Evolutionary conservation across 176 grass and related monocot species (phyloP).

Genomic region (Phoenix roebelenii): DNA sequence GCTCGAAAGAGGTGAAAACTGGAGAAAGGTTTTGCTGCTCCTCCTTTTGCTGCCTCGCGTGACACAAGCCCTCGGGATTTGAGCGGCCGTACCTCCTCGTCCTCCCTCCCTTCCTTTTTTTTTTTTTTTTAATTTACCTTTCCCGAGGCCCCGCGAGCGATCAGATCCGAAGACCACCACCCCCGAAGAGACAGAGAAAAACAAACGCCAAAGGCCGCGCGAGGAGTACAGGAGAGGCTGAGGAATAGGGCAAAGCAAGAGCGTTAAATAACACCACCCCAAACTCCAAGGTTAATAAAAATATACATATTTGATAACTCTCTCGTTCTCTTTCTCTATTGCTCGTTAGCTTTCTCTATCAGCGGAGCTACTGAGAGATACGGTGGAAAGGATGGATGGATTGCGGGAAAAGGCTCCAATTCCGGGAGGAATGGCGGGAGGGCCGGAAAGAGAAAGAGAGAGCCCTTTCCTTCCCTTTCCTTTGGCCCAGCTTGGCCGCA

Average conservation of each 20-base stretch:
- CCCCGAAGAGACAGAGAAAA: too few species aligned
- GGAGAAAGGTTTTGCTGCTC: constrained; percentile 6
- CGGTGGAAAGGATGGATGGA: constrained; percentile 16
- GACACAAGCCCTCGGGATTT: constrained; percentile 28
- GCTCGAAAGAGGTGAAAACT: not conserved
- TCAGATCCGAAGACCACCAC: not conserved
- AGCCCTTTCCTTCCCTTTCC: not conserved
- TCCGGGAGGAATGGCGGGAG: not conserved
- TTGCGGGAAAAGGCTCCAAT: constrained; percentile 3
- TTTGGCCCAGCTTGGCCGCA: constrained; percentile 2
- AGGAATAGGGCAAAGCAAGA: constrained; percentile 9
- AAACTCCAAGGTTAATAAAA: too few species aligned
- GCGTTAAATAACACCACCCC: constrained; percentile 18
- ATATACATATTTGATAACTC: too few species aligned
- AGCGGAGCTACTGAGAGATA: constrained; percentile 11
- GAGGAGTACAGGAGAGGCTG: too few species aligned
- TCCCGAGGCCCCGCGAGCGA: not conserved
- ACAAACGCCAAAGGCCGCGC: too few species aligned
- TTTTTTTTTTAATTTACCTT: too few species aligned
- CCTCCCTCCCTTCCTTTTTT: not conserved
- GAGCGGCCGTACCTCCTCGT: constrained; percentile 8
- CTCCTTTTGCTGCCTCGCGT: constrained; percentile 9
- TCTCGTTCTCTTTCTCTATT: not conserved
- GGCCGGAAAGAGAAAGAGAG: constrained; percentile 7
- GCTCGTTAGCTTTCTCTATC: constrained; percentile 13